phyloP scores from a whole-genome alignment of 2,329 filamentous ascomycete genomes.

The Fusarium sp. region DNA sequence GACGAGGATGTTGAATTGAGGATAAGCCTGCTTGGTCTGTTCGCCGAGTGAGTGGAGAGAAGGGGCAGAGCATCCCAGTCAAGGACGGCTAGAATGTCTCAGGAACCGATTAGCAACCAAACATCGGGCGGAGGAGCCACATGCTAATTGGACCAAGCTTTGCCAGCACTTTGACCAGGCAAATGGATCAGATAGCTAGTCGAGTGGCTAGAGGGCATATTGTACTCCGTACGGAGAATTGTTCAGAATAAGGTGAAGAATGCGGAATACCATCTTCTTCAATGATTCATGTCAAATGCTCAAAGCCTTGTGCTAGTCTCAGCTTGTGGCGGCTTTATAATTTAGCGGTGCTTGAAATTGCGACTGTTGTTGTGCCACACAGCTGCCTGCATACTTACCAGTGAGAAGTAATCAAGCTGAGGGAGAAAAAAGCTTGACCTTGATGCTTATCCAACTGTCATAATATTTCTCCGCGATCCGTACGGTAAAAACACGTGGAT shows the following conservation, averaged over 20 bases:
- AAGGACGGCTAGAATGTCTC: conserved; percentile 45
- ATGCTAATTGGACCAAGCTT: conserved; percentile 26
- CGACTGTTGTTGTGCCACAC: conserved; percentile 5
- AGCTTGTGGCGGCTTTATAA: conserved; percentile 1
- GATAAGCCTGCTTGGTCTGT: conserved; percentile 27
- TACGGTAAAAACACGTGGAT: conserved; percentile 13
- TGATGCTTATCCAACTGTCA: neutral
- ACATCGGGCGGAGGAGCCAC: conserved; percentile 27
- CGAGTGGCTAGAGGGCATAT: neutral
- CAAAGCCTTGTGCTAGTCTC: conserved; percentile 1
- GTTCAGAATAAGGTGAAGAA: conserved; percentile 10
- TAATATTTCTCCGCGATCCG: neutral
- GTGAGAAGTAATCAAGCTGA: neutral
- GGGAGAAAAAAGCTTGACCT: neutral
- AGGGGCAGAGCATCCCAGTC: conserved; percentile 33
- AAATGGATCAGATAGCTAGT: conserved; percentile 6
- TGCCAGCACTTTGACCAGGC: conserved; percentile 33
- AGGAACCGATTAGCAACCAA: conserved; percentile 44
- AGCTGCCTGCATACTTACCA: neutral
- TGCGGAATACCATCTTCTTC: conserved; percentile 4
- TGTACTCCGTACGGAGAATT: conserved; percentile 2
- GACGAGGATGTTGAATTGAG: conserved; percentile 37
- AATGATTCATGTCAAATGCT: neutral
- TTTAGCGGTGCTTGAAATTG: conserved; percentile 5
- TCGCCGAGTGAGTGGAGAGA: conserved; percentile 37